A percentile compares a stretch with the other conserved stretches of the same genome.
Evolutionary conservation across 164 flowering plant species (phyloP).

Genomic region (Platanus orientalis): DNA sequence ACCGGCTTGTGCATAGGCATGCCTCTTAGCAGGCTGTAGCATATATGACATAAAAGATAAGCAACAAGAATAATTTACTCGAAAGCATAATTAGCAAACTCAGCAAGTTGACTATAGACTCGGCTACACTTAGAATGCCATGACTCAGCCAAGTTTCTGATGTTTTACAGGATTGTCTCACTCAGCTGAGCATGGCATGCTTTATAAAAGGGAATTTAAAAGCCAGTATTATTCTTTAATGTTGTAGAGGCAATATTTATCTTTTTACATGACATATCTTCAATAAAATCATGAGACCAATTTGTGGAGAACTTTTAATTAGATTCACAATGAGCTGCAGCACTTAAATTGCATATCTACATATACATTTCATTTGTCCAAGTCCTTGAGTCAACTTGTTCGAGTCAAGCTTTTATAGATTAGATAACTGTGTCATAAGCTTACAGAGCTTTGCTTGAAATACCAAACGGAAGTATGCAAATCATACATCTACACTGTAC

Average conservation of each 20-base stretch:
- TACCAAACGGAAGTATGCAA: neutral
- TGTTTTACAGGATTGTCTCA: neutral
- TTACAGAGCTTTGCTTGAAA: neutral
- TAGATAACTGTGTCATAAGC: neutral
- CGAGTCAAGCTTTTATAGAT: neutral
- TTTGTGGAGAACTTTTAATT: too few relatives aligned
- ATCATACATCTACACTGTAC: slow-evolving; percentile 87
- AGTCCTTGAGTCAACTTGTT: neutral
- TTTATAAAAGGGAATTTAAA: neutral
- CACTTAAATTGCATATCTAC: too few relatives aligned
- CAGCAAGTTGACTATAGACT: neutral
- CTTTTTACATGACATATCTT: too few relatives aligned
- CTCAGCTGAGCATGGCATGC: slow-evolving; percentile 4
- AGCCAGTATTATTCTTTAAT: neutral
- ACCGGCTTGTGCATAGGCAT: slow-evolving; percentile 78
- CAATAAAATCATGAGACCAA: too few relatives aligned
- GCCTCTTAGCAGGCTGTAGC: slow-evolving; percentile 82
- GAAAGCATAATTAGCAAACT: neutral
- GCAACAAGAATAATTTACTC: neutral
- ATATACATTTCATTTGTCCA: too few relatives aligned
- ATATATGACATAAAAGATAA: slow-evolving; percentile 1
- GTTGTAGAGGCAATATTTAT: neutral
- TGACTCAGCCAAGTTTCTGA: neutral
- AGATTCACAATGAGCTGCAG: too few relatives aligned
- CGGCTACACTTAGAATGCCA: neutral